Conservation (phyloP, 345 rosid species). For the Linum tenue region DNA sequence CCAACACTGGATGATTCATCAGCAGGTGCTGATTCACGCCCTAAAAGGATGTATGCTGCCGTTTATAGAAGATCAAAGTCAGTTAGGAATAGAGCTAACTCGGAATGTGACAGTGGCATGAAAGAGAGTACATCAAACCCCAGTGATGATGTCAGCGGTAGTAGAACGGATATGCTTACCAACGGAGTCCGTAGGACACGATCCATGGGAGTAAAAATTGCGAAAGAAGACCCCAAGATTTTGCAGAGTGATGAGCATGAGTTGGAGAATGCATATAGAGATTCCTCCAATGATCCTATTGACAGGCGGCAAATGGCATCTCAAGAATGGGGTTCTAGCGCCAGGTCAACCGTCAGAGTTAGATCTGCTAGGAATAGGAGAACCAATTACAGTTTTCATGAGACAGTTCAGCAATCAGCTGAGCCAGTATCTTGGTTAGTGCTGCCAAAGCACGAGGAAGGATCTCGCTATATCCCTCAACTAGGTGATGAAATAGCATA, state of each 20-base stretch:
- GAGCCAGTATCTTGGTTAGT: conserved; percentile 77
- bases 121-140: conserved; percentile 38
- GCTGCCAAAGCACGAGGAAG: conserved; percentile 73
- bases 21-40: conserved; percentile 23
- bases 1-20: conserved; percentile 24
- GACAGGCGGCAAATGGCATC: conserved; percentile 34
- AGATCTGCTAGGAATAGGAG: conserved; percentile 85
- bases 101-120: conserved; percentile 28
- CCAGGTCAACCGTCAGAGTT: conserved; percentile 52
- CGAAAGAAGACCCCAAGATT: conserved; percentile 25
- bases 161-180: conserved; percentile 14
- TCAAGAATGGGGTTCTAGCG: conserved; percentile 60
- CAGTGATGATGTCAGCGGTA: conserved; percentile 30
- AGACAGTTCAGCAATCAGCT: conserved; percentile 39
- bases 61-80: conserved; percentile 76
- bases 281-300: conserved; percentile 13
- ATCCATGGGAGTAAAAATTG: conserved; percentile 28
- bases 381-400: conserved; percentile 48
- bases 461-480: conserved; percentile 88
- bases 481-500: conserved; percentile 79
- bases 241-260: conserved; percentile 19
- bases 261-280: conserved; percentile 23
- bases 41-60: conserved; percentile 57
- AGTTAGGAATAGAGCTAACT: conserved; percentile 34
- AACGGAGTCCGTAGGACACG: conserved; percentile 24